Conservation (phyloP, 2,329 filamentous ascomycete genomes). For the Fusarium nanum region DNA sequence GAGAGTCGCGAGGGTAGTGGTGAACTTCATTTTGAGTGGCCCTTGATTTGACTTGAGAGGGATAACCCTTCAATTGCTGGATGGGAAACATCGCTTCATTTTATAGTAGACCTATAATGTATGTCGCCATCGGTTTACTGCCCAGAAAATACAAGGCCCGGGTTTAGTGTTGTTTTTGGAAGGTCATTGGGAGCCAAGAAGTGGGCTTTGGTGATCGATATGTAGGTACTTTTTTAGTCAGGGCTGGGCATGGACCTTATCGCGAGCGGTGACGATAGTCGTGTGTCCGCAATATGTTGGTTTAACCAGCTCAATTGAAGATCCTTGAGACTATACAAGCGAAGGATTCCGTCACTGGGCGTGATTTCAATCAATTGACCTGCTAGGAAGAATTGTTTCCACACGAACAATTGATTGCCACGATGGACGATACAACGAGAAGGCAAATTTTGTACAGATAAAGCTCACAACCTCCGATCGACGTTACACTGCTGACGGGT, state of each 20-base stretch:
- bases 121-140: not conserved
- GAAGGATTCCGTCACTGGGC: too few relatives aligned
- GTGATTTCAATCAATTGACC: too few relatives aligned
- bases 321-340: too few relatives aligned
- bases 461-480: not conserved
- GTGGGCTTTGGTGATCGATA: not conserved
- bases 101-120: too few relatives aligned
- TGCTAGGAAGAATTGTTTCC: too few relatives aligned
- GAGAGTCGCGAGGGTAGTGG: slow-evolving; percentile 11
- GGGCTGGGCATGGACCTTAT: slow-evolving; percentile 1
- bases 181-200: slow-evolving; percentile 24
- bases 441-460: not conserved
- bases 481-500: slow-evolving; percentile 7
- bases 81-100: not conserved
- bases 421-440: too few relatives aligned
- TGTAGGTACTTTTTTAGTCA: not conserved
- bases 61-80: too few relatives aligned
- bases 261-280: not conserved
- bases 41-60: not conserved
- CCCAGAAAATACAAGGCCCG: slow-evolving; percentile 13
- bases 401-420: too few relatives aligned
- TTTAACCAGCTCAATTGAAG: too few relatives aligned
- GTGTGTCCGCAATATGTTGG: too few relatives aligned
- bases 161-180: slow-evolving; percentile 26
- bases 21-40: slow-evolving; percentile 14